Evolutionary conservation across 345 rosid genomes (phyloP).

Genomic region (Trapa incisa): DNA sequence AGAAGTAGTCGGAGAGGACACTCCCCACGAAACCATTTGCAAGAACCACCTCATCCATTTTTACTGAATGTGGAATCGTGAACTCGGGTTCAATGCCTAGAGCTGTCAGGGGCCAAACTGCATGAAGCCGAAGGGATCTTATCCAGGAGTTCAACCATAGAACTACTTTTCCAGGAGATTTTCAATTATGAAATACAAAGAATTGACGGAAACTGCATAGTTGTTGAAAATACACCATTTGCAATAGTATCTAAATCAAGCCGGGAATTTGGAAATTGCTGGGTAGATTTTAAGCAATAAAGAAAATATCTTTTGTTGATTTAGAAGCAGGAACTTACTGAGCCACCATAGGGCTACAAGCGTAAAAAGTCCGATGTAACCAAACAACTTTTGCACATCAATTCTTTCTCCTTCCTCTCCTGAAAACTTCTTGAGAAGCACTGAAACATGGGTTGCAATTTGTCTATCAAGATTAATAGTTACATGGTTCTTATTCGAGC

Average conservation of each 20-base stretch:
- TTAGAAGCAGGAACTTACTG: slow-evolving; percentile 33
- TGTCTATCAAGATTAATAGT: not conserved
- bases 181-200: not conserved
- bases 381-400: slow-evolving; percentile 95
- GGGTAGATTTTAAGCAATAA: not conserved
- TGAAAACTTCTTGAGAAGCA: slow-evolving; percentile 87
- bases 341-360: slow-evolving; percentile 99
- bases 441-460: slow-evolving; percentile 32
- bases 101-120: slow-evolving; percentile 96
- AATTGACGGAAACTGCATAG: not conserved
- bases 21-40: slow-evolving; percentile 96
- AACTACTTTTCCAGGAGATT: not conserved
- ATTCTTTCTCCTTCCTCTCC: slow-evolving; percentile 94
- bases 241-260: not conserved
- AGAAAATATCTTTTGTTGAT: not conserved
- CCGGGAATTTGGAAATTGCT: too few relatives aligned
- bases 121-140: slow-evolving; percentile 12
- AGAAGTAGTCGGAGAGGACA: slow-evolving; percentile 92
- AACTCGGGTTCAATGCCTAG: slow-evolving; percentile 95
- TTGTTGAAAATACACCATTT: not conserved
- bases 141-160: not conserved
- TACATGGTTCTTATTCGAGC: not conserved
- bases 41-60: slow-evolving; percentile 83
- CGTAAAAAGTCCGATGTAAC: slow-evolving; percentile 90
- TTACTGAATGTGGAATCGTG: slow-evolving; percentile 81